Evolutionary conservation across 768 basidiomycete genomes (phyloP).

Genomic region (Lentinula detonsa): DNA sequence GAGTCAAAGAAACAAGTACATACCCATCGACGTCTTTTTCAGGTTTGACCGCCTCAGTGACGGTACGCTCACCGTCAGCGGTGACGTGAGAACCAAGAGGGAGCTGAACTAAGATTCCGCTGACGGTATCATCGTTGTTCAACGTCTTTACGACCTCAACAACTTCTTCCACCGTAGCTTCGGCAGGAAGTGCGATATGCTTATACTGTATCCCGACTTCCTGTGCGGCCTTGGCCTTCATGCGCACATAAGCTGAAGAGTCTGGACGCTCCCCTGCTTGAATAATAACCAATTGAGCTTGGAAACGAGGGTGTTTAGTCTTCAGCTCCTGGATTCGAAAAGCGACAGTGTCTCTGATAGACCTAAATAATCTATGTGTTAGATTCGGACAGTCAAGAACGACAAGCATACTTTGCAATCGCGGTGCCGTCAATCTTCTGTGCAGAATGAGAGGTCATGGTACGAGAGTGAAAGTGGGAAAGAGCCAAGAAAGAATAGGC

Average conservation of each 20-base stretch:
- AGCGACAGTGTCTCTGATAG: constrained; percentile 75
- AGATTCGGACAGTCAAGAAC: neutral
- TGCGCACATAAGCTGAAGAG: constrained; percentile 89
- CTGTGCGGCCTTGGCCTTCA: constrained; percentile 95
- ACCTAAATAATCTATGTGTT: constrained; percentile 36
- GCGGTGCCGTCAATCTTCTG: constrained; percentile 76
- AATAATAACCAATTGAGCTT: constrained; percentile 85
- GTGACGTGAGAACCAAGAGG: constrained; percentile 83
- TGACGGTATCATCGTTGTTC: constrained; percentile 76
- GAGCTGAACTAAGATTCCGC: constrained; percentile 92
- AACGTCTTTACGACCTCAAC: constrained; percentile 73
- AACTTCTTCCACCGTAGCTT: constrained; percentile 68
- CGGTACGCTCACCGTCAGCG: constrained; percentile 76
- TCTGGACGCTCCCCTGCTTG: constrained; percentile 93
- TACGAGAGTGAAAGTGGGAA: constrained; percentile 13
- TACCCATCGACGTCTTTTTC: constrained; percentile 98
- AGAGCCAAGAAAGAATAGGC: neutral
- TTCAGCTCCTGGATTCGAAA: constrained; percentile 59
- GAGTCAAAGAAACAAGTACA: constrained; percentile 14
- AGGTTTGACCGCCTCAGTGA: constrained; percentile 93
- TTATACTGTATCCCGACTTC: constrained; percentile 88
- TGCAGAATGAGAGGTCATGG: constrained; percentile 32
- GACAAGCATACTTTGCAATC: constrained; percentile 66
- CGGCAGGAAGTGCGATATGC: constrained; percentile 69
- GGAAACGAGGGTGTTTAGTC: constrained; percentile 76